These are phyloP conservation scores for Candida fluviatilis DNA, from an alignment of 805 yeast species.

Conservation along the genomic window DNA sequence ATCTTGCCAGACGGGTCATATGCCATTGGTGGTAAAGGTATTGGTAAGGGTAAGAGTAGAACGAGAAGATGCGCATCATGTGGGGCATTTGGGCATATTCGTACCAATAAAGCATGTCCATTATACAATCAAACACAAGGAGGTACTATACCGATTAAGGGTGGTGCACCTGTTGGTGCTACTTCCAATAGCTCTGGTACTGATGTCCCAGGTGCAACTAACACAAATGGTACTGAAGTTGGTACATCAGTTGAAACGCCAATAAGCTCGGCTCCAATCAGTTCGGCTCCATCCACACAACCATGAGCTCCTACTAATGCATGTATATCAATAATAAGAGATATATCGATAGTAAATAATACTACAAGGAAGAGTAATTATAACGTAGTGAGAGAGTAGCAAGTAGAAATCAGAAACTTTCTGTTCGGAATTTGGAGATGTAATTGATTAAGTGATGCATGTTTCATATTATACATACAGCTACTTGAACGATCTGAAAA, in stretches of 20 bases:
- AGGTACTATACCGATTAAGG: constrained; percentile 1
- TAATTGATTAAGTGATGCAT: too few species aligned
- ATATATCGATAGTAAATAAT: too few species aligned
- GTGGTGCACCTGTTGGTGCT: constrained; percentile 1
- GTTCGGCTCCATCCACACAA: not conserved
- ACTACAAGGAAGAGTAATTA: too few species aligned
- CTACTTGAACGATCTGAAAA: too few species aligned
- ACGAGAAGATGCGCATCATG: constrained; percentile 90
- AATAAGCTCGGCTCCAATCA: not conserved
- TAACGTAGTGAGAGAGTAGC: too few species aligned
- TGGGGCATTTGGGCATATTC: constrained; percentile 92
- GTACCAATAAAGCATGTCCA: constrained; percentile 91
- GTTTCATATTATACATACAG: too few species aligned
- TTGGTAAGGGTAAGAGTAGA: constrained; percentile 67
- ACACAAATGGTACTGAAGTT: not conserved
- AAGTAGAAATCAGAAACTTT: too few species aligned
- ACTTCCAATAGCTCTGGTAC: not conserved
- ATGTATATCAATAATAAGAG: too few species aligned
- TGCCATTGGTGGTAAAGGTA: constrained; percentile 59
- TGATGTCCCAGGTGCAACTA: not conserved
- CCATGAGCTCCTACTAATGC: not conserved
- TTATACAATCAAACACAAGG: constrained; percentile 44
- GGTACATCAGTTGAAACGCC: not conserved
- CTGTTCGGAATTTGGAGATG: too few species aligned
- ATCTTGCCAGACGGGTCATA: constrained; percentile 41